Evolutionary conservation across 1,139 yeast species (phyloP), one percentile per base, ranked within the genome.

Genomic region (Yamadazyma epiphylla): DNA sequence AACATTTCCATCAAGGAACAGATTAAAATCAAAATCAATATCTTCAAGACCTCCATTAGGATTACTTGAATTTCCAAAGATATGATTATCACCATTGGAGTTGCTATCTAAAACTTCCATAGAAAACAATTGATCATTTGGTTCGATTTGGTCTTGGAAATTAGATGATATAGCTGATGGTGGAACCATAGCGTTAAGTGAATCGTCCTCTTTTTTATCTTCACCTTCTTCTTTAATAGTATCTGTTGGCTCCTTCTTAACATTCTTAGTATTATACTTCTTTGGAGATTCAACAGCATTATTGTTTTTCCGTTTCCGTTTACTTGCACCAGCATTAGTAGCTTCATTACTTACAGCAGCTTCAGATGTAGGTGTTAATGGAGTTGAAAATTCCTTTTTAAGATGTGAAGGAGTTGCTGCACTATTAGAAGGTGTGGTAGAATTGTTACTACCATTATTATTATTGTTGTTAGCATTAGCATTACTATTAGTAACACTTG

Each of bases 1-100:
- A 15, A 63, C 70, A 32, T 56, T 60, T 3, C 68, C 64, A 32
- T 70, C 71, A 47, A 74, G 60, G 36, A 74, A 64, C 43, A 64
- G 66, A 37, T 71, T 72, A 45, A 74, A 73, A 44, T 74, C 79
- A 49, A 75, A 74, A 42, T 72, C 79, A 35, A 72, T 70, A 30
- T 68, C 74, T 29, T 65, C 74, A 35, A 62, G 51, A 3, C 41
- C 46, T 27, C 39, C 37, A 15, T 38, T 35, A 25, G 29, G 38
- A n/a, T 41, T 37, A 15, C 40, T 37, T 15, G 46, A 33, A 14
- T 48, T 53, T 5, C 36, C 36, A 31, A 55, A 60, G 30, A 57
- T 48, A 27, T 47, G 49, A 11, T 37, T 35, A 22, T 55, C 58
- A 23, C 40, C 42, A 22, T 39, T 43, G 8, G 40, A 40, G 26